Conservation (phyloP, 129 eudicot genomes). For the Saussurea involucrata region DNA sequence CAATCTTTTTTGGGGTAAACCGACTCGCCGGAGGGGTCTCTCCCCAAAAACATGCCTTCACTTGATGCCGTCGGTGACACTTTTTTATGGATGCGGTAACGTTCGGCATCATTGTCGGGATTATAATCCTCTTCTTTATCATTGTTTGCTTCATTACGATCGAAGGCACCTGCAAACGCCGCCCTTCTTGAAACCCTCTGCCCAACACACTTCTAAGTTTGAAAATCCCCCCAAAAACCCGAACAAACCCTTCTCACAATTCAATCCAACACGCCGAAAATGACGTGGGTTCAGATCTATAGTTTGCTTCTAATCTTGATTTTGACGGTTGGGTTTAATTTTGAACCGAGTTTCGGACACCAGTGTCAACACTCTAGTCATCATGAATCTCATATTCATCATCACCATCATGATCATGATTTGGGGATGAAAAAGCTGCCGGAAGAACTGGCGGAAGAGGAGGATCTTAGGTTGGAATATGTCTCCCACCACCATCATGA, state of each 20-base stretch:
- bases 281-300: constrained; percentile 26
- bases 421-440: constrained; percentile 47
- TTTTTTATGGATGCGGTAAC: constrained; percentile 65
- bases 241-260: not conserved
- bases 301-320: constrained; percentile 9
- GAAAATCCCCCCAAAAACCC: constrained; percentile 1
- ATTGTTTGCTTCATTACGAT: constrained; percentile 70
- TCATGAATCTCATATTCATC: constrained; percentile 35
- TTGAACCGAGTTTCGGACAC: constrained; percentile 34
- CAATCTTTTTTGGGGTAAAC: not conserved
- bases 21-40: constrained; percentile 1
- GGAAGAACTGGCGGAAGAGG: constrained; percentile 93
- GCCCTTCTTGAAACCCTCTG: constrained; percentile 24
- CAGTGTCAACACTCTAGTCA: constrained; percentile 27
- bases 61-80: not conserved
- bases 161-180: constrained; percentile 85
- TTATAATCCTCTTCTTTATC: constrained; percentile 62
- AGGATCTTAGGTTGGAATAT: constrained; percentile 63
- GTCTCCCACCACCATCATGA: constrained; percentile 28
- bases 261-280: constrained; percentile 4
- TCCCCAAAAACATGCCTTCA: constrained; percentile 10
- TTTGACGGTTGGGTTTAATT: constrained; percentile 17
- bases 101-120: constrained; percentile 78
- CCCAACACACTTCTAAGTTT: constrained; percentile 18
- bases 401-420: constrained; percentile 29